Conservation (phyloP, 768 basidiomycete genomes). For the Nidularia sp. region DNA sequence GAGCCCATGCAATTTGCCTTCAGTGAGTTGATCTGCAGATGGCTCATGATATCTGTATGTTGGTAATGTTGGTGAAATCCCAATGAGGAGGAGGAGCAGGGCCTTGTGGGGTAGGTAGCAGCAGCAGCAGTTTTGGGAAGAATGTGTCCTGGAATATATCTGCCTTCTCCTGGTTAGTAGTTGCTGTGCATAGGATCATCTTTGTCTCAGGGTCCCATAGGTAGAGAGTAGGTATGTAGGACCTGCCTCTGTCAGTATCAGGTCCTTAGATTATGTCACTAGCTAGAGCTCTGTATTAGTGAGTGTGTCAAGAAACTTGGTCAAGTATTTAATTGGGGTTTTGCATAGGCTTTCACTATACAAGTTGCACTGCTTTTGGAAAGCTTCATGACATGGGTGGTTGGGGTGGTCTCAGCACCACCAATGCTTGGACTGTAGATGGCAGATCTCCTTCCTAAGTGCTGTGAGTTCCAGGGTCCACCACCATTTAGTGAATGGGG, state of each 20-base stretch:
- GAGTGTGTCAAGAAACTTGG: neutral
- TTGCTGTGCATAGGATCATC: neutral
- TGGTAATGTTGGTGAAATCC: neutral
- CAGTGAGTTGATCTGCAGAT: neutral
- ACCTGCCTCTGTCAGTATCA: neutral
- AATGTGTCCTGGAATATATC: neutral
- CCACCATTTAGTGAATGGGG: neutral
- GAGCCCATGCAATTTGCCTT: neutral
- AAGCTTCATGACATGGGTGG: neutral
- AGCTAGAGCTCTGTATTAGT: neutral
- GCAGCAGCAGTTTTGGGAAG: neutral
- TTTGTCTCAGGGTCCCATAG: neutral
- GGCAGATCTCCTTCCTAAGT: neutral
- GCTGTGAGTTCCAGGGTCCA: neutral
- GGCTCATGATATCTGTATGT: neutral
- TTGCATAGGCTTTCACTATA: neutral
- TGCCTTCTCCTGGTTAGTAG: neutral
- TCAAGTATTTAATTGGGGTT: neutral
- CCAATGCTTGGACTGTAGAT: neutral
- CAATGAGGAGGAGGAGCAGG: neutral
- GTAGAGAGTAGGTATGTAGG: neutral
- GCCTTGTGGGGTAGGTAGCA: neutral
- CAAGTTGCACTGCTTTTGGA: neutral
- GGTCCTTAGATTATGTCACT: neutral
- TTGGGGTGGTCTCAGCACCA: neutral